A percentile compares a stretch with the other conserved stretches of the same genome.
These are phyloP conservation scores for Diplosphaera chodatii DNA, from an alignment of 139 green algal species.

Conservation along the genomic window DNA sequence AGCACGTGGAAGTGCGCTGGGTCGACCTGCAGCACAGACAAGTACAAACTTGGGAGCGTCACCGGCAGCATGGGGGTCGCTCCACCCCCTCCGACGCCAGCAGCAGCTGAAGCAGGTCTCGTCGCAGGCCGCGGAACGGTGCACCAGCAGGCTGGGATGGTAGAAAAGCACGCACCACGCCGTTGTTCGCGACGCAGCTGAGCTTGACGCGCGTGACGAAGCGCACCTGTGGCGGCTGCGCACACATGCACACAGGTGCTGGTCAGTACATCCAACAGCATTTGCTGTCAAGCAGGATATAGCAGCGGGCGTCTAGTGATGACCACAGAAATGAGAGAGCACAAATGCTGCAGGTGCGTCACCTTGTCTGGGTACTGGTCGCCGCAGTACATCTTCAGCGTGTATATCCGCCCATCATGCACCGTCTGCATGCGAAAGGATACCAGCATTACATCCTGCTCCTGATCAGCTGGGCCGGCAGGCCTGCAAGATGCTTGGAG, in stretches of 20 bases:
- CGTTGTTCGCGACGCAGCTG: conserved; percentile 31
- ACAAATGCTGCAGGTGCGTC: background rate
- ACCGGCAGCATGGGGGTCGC: background rate
- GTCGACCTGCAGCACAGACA: conserved; percentile 46
- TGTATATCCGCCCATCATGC: conserved; percentile 92
- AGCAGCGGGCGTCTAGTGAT: too few relatives aligned
- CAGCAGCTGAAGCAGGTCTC: too few relatives aligned
- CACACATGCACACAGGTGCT: background rate
- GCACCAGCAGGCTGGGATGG: too few relatives aligned
- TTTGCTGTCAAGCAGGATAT: too few relatives aligned
- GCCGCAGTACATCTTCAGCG: conserved; percentile 76
- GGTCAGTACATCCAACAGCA: too few relatives aligned
- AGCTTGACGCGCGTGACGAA: conserved; percentile 51
- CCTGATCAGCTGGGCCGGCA: too few relatives aligned
- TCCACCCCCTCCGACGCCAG: too few relatives aligned
- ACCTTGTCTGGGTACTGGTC: conserved; percentile 75
- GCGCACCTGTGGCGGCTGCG: conserved; percentile 30
- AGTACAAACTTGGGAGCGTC: background rate
- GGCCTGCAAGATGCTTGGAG: too few relatives aligned
- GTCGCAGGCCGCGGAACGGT: too few relatives aligned
- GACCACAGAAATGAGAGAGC: too few relatives aligned
- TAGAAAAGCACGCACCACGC: conserved; percentile 25
- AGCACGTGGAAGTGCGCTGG: conserved; percentile 69
- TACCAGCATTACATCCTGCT: background rate
- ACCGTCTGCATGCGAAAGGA: conserved; percentile 31